Percentiles rank a stretch among this genome's conserved stretches.
Conservation (phyloP, 164 flowering plant species). For the Aristolochia fimbriata region DNA sequence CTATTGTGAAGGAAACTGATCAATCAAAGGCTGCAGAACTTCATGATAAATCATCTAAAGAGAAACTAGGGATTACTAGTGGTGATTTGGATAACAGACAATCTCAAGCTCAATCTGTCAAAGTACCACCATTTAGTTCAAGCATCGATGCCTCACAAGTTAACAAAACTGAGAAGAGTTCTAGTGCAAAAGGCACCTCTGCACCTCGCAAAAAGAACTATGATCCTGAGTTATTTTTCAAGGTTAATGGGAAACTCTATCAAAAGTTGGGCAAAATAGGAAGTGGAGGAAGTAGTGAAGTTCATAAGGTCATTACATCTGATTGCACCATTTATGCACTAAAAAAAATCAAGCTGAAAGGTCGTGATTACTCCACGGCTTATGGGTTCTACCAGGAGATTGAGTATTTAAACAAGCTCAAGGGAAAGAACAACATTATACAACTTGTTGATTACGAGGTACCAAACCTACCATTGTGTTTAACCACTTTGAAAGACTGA, state of each 20-base stretch:
- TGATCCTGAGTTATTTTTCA: conserved; percentile 77
- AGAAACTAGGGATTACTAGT: conserved; percentile 16
- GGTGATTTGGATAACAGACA: conserved; percentile 22
- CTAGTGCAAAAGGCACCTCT: conserved; percentile 13
- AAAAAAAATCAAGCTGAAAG: conserved; percentile 91
- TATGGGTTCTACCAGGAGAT: conserved; percentile 97
- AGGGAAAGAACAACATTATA: conserved; percentile 76
- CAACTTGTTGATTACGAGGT: conserved; percentile 97
- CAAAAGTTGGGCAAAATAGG: conserved; percentile 98
- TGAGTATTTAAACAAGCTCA: conserved; percentile 65
- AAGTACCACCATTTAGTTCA: conserved; percentile 22
- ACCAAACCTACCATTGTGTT: conserved; percentile 3
- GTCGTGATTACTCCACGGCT: conserved; percentile 95
- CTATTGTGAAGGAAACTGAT: conserved; percentile 17
- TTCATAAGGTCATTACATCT: conserved; percentile 87
- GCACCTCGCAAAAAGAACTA: conserved; percentile 47
- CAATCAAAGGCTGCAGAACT: conserved; percentile 16
- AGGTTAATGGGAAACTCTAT: conserved; percentile 90
- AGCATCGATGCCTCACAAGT: conserved; percentile 39
- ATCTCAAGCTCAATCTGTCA: conserved; percentile 32
- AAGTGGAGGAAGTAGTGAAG: conserved; percentile 99
- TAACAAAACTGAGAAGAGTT: conserved; percentile 48
- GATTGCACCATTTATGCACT: conserved; percentile 92
- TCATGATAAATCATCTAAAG: conserved; percentile 26
- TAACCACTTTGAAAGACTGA: too few relatives aligned